phyloP scores from a whole-genome alignment of 345 rosid genomes.

The Eucalyptus curtisii region DNA sequence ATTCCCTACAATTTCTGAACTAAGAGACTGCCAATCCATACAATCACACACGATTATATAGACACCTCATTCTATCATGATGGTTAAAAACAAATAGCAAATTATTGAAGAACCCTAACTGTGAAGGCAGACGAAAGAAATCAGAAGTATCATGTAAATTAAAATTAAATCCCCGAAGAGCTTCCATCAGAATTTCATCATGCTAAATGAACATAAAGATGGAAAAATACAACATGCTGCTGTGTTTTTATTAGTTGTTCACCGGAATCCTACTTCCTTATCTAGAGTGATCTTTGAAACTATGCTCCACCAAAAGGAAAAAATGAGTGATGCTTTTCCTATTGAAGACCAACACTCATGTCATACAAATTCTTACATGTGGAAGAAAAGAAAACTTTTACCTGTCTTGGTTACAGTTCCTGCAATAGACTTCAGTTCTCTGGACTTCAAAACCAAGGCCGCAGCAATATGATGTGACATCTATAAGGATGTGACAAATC shows the following conservation, averaged over 20 bases:
- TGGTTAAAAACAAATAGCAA: not conserved
- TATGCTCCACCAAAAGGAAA: not conserved
- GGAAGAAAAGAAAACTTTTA: not conserved
- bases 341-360: not conserved
- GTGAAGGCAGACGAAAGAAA: not conserved
- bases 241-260: not conserved
- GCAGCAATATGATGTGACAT: slow-evolving; percentile 97
- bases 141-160: not conserved
- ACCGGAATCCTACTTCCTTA: not conserved
- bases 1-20: not conserved
- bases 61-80: not conserved
- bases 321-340: not conserved
- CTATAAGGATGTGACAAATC: slow-evolving; percentile 6
- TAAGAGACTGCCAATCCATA: not conserved
- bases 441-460: slow-evolving; percentile 84
- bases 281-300: not conserved
- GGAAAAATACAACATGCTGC: not conserved
- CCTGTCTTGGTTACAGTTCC: slow-evolving; percentile 96
- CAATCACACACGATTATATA: not conserved
- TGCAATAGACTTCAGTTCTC: slow-evolving; percentile 75
- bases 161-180: not conserved
- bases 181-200: not conserved
- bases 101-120: not conserved
- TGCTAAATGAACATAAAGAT: not conserved
- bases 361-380: not conserved